Evolutionary conservation across 176 grass and related monocot genomes (phyloP), one percentile per base, ranked within the genome.

Genomic region (Tillandsia leiboldiana): DNA sequence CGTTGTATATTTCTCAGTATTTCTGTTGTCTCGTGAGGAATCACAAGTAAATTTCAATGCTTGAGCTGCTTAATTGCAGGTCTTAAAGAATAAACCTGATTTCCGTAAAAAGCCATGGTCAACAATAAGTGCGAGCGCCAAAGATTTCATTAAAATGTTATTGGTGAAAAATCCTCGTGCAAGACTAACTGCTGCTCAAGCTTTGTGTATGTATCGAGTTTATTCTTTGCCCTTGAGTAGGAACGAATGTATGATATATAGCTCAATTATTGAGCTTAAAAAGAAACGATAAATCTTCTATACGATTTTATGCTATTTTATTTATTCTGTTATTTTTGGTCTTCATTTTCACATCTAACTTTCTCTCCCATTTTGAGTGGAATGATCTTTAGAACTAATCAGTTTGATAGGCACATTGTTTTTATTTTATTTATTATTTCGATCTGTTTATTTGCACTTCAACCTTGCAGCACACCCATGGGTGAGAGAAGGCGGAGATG

Each of bases 111-210:
- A 86, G 57, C 94, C 94, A 81, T 99, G 94, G 94, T 70, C 94
- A 77, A 79, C 70, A 12, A 84, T 99, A 51, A 99, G 94, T 82
- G 3, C 53, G 66, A 71, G 94, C 20, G 89, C 94, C 59, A 93
- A 93, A 81, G 94, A 99, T 83, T 99, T 99, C 77, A 82, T 99
- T 80, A 90, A 83, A 51, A 99, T 73, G 78, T 80, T 90, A 74
- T 82, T 99, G 23, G 87, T 93, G 47, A 99, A 99, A 84, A 89
- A 99, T 24, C 94, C 89, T 81, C 88, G 89, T 70, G 89, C 87
- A 48, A 86, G 94, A 81, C 78, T 99, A 70, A 99, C 94, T 64
- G 94, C 94, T 70, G 94, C 94, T 77, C 94, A 99, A 90, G 89
- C 94, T 85, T 86, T 99, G 54, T 99, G 94, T 99, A 84, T 23